A percentile compares a stretch with the other conserved stretches of the same genome.
Evolutionary conservation across 306 rosid species (phyloP).

Genomic region (Glycine soja): DNA sequence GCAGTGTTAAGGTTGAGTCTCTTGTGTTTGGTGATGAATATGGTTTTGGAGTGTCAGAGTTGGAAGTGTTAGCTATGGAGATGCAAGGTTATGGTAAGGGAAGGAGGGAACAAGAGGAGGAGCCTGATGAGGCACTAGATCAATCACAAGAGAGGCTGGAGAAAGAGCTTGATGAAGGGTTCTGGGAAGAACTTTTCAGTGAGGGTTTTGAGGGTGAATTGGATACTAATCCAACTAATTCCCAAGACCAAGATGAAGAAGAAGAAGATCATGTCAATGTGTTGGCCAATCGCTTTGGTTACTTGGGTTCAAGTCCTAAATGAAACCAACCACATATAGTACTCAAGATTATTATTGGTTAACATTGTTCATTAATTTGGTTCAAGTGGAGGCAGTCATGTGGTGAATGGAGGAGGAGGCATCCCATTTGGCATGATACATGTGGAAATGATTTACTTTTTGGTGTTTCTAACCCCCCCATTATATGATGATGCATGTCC

Average conservation of each 20-base stretch:
- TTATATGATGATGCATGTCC: conserved; percentile 21
- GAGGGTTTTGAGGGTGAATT: conserved; percentile 62
- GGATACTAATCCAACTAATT: conserved; percentile 32
- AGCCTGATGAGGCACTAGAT: conserved; percentile 49
- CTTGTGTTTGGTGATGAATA: conserved; percentile 51
- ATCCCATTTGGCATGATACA: conserved; percentile 45
- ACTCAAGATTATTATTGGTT: neutral
- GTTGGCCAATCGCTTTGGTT: conserved; percentile 63
- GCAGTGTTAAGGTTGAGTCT: conserved; percentile 61
- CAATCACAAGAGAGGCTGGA: conserved; percentile 56
- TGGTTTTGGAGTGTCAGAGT: conserved; percentile 71
- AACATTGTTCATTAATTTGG: conserved; percentile 40
- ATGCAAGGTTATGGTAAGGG: conserved; percentile 82
- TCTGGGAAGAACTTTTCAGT: conserved; percentile 65
- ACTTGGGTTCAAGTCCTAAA: conserved; percentile 66
- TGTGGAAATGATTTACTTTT: conserved; percentile 48
- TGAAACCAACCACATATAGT: conserved; percentile 36
- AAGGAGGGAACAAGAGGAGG: conserved; percentile 54
- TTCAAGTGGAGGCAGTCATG: conserved; percentile 30
- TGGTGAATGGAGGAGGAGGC: conserved; percentile 42
- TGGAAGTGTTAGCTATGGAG: conserved; percentile 86
- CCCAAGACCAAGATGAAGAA: conserved; percentile 52
- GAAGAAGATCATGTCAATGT: conserved; percentile 54
- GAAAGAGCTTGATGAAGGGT: conserved; percentile 74
- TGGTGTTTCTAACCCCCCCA: conserved; percentile 66